Evolutionary conservation across 257 asterid genomes (phyloP).

Genomic region (Paulownia fortunei): DNA sequence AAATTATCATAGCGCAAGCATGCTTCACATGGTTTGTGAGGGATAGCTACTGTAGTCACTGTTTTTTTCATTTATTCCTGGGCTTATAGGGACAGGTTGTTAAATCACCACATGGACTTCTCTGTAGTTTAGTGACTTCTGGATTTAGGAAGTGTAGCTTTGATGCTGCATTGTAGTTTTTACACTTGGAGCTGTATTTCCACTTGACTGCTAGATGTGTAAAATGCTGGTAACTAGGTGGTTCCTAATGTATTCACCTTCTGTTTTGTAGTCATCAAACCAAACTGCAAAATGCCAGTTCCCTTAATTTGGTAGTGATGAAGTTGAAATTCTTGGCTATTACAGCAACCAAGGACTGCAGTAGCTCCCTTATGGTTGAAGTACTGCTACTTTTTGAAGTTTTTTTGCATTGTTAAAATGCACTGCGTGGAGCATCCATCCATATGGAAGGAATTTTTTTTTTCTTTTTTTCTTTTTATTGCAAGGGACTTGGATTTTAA

Average conservation of each 20-base stretch:
- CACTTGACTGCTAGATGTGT: constrained; percentile 12
- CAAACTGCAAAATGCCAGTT: neutral
- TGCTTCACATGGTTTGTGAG: constrained; percentile 8
- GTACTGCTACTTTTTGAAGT: too few relatives aligned
- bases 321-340: neutral
- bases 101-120: neutral
- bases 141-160: constrained; percentile 14
- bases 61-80: neutral
- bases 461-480: too few relatives aligned
- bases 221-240: neutral
- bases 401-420: too few relatives aligned
- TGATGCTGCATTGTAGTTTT: constrained; percentile 21
- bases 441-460: too few relatives aligned
- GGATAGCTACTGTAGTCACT: neutral
- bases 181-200: constrained; percentile 22
- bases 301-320: neutral
- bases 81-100: constrained; percentile 8
- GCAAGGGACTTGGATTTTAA: too few relatives aligned
- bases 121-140: neutral
- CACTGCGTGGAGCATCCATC: too few relatives aligned
- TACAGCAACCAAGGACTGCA: neutral
- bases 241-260: constrained; percentile 15
- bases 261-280: neutral
- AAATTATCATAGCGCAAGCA: neutral
- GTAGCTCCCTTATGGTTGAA: too few relatives aligned